A percentile compares a stretch with the other conserved stretches of the same genome.
phyloP scores from a whole-genome alignment of 148 eudicot genomes.

The Camellia granthamiana region DNA sequence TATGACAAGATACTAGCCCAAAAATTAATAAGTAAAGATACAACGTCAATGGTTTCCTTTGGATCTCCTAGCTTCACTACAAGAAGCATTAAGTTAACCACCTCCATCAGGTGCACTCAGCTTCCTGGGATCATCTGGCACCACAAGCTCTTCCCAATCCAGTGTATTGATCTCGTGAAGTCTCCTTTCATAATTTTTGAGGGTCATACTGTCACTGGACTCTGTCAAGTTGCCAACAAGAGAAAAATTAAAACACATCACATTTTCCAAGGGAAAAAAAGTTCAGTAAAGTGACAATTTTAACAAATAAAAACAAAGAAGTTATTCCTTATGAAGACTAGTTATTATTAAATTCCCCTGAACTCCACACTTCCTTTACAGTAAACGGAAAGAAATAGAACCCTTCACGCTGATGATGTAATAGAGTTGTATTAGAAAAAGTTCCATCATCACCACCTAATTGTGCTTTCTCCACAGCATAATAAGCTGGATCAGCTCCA shows the following conservation, averaged over 20 bases:
- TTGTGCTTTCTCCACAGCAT: conserved; percentile 27
- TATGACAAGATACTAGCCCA: not conserved
- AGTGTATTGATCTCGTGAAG: conserved; percentile 91
- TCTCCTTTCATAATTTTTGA: conserved; percentile 52
- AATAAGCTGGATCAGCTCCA: conserved; percentile 32
- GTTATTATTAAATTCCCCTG: conserved; percentile 1
- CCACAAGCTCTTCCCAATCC: conserved; percentile 97
- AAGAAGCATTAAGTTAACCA: conserved; percentile 17
- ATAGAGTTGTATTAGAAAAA: not conserved
- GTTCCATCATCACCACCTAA: conserved; percentile 33
- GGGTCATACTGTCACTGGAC: conserved; percentile 36
- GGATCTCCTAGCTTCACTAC: conserved; percentile 3
- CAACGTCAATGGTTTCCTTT: not conserved
- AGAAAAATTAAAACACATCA: not conserved
- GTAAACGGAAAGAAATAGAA: not conserved
- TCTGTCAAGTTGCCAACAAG: conserved; percentile 30
- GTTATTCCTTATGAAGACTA: not conserved
- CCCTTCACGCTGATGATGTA: not conserved
- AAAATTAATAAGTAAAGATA: not conserved
- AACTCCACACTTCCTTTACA: not conserved
- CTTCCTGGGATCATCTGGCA: conserved; percentile 50
- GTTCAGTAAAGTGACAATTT: not conserved
- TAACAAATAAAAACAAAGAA: not conserved
- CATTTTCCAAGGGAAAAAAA: not conserved
- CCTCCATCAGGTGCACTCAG: conserved; percentile 40